Evolutionary conservation across 1,284 basidiomycete species (phyloP).

Genomic region (Xerocomus minutiporus): DNA sequence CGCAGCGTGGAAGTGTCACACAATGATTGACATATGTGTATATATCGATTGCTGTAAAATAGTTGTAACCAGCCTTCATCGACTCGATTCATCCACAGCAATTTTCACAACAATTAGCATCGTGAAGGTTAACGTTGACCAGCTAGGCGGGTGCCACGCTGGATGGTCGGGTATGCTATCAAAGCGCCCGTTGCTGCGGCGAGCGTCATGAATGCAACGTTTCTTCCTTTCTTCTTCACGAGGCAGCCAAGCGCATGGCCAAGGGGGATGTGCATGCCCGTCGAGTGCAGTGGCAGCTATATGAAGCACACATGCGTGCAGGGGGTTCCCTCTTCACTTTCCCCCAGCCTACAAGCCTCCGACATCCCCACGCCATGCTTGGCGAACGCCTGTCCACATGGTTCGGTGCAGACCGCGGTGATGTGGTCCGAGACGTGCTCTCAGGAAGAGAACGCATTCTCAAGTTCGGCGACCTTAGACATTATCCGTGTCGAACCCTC

Average conservation of each 20-base stretch:
- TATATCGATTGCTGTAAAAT: not conserved
- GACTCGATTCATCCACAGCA: not conserved
- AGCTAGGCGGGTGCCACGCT: not conserved
- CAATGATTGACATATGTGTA: not conserved
- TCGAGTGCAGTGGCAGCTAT: slow-evolving; percentile 8
- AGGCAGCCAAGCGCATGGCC: slow-evolving; percentile 2
- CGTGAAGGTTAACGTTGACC: no score
- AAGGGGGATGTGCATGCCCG: not conserved
- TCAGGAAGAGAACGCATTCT: slow-evolving; percentile 25
- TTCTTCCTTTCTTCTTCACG: slow-evolving; percentile 5
- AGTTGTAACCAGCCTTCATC: not conserved
- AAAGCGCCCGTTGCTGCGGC: slow-evolving; percentile 3
- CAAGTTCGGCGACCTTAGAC: slow-evolving; percentile 9
- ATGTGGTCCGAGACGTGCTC: slow-evolving; percentile 22
- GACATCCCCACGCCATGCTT: slow-evolving; percentile 10
- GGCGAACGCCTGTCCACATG: slow-evolving; percentile 8
- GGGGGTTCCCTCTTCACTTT: not conserved
- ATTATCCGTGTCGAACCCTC: slow-evolving; percentile 10
- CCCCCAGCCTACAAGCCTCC: not conserved
- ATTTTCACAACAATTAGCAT: not conserved
- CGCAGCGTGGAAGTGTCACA: not conserved
- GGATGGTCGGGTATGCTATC: not conserved
- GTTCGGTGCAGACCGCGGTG: slow-evolving; percentile 7
- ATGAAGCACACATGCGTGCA: slow-evolving; percentile 13
- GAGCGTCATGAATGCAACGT: slow-evolving; percentile 18